Percentiles rank a stretch among this genome's conserved stretches.
These are phyloP conservation scores for Trametes coccinea DNA, from an alignment of 768 basidiomycete species.

Conservation along the genomic window DNA sequence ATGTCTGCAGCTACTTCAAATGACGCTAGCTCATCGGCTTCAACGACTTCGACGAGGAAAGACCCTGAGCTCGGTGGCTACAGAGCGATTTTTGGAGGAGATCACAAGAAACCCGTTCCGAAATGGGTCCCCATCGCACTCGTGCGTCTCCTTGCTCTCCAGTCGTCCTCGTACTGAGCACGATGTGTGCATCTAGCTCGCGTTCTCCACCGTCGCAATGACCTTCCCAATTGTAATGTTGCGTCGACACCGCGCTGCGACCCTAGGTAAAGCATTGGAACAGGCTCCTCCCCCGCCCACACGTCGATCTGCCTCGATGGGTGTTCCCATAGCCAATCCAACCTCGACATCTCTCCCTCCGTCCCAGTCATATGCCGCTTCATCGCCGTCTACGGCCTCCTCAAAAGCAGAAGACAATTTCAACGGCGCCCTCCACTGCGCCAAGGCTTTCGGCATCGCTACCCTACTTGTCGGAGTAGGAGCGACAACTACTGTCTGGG, in stretches of 20 bases:
- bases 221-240: slow-evolving; percentile 33
- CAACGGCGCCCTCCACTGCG: slow-evolving; percentile 53
- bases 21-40: not conserved
- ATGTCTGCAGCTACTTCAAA: not conserved
- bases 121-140: slow-evolving; percentile 35
- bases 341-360: slow-evolving; percentile 1
- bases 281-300: slow-evolving; percentile 24
- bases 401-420: slow-evolving; percentile 35
- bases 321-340: slow-evolving; percentile 2
- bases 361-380: not conserved
- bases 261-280: slow-evolving; percentile 17
- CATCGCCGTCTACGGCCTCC: not conserved
- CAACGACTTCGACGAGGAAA: not conserved
- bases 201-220: slow-evolving; percentile 34
- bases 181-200: slow-evolving; percentile 24
- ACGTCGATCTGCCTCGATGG: slow-evolving; percentile 11
- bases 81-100: slow-evolving; percentile 7
- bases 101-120: slow-evolving; percentile 25
- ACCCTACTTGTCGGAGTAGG: slow-evolving; percentile 56
- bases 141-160: slow-evolving; percentile 18
- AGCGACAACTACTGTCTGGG: slow-evolving; percentile 46
- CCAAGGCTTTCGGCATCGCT: slow-evolving; percentile 67
- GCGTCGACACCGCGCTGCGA: slow-evolving; percentile 27
- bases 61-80: not conserved
- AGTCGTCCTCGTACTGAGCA: not conserved